Conservation (phyloP, 495 filamentous ascomycete species). For the Clavariopsis aquatica region DNA sequence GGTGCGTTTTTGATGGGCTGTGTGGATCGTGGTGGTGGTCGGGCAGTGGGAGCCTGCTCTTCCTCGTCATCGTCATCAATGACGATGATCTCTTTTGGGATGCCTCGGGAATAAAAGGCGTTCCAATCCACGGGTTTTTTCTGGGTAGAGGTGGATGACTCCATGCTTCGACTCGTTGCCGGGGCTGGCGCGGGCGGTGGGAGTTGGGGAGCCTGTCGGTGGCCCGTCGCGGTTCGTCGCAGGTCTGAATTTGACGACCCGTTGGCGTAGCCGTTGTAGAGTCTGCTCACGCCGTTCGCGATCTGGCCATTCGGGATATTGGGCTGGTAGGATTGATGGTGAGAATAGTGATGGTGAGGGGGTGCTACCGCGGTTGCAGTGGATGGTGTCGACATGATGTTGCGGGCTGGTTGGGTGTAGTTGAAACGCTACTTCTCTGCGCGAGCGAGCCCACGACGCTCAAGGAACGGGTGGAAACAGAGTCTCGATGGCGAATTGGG, state of each 20-base stretch:
- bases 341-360: slow-evolving; percentile 70
- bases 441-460: slow-evolving; percentile 1
- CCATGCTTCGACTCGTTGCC: slow-evolving; percentile 12
- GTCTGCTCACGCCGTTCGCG: slow-evolving; percentile 35
- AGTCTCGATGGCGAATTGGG: slow-evolving; percentile 5
- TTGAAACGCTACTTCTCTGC: slow-evolving; percentile 22
- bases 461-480: neutral
- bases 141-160: slow-evolving; percentile 9
- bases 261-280: slow-evolving; percentile 40
- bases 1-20: slow-evolving; percentile 35
- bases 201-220: slow-evolving; percentile 32
- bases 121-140: slow-evolving; percentile 65
- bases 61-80: slow-evolving; percentile 87
- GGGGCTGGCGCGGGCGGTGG: slow-evolving; percentile 18
- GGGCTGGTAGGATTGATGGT: slow-evolving; percentile 63
- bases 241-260: slow-evolving; percentile 40
- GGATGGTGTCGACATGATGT: slow-evolving; percentile 79
- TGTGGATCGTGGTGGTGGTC: slow-evolving; percentile 8
- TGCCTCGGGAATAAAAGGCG: slow-evolving; percentile 87
- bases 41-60: slow-evolving; percentile 39
- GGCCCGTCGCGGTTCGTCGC: slow-evolving; percentile 39
- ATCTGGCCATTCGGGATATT: slow-evolving; percentile 31
- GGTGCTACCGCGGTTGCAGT: slow-evolving; percentile 73
- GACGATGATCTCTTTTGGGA: slow-evolving; percentile 91
- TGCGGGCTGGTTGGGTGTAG: slow-evolving; percentile 16